Evolutionary conservation across 805 yeast species (phyloP).

Genomic region (Teunomyces panamensis): DNA sequence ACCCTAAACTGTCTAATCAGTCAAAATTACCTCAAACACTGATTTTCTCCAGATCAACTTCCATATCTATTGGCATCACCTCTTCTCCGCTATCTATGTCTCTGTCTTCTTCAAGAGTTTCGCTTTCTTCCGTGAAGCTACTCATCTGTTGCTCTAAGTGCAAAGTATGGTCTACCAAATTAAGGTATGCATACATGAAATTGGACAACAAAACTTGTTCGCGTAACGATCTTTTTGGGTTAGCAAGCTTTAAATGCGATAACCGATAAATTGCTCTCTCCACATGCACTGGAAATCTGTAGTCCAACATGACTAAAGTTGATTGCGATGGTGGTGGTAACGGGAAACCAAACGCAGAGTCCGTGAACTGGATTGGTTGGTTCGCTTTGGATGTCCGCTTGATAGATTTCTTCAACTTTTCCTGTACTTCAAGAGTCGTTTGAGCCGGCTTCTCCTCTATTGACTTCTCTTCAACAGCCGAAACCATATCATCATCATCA

Average conservation of each 20-base stretch:
- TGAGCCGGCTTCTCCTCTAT: conserved; percentile 20
- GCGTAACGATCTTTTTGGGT: conserved; percentile 83
- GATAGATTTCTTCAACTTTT: conserved; percentile 41
- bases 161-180: conserved; percentile 87
- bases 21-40: not conserved
- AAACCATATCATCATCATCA: conserved; percentile 3
- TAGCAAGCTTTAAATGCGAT: conserved; percentile 90
- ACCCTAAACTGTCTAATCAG: not conserved
- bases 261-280: conserved; percentile 93
- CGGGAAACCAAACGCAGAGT: conserved; percentile 86
- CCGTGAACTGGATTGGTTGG: conserved; percentile 52
- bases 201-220: conserved; percentile 93
- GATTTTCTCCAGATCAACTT: conserved; percentile 10
- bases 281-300: conserved; percentile 89
- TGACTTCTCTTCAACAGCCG: not conserved
- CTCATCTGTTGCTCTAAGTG: conserved; percentile 62
- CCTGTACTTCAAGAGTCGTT: conserved; percentile 41
- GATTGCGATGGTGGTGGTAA: conserved; percentile 76
- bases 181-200: conserved; percentile 96
- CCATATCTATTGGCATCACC: conserved; percentile 19
- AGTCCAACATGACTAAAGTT: conserved; percentile 76
- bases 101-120: conserved; percentile 11
- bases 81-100: conserved; percentile 9
- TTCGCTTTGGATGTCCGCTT: conserved; percentile 41
- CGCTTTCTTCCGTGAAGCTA: conserved; percentile 7